phyloP scores from a whole-genome alignment of 2,329 filamentous ascomycete genomes.

The Alternaria alternata region DNA sequence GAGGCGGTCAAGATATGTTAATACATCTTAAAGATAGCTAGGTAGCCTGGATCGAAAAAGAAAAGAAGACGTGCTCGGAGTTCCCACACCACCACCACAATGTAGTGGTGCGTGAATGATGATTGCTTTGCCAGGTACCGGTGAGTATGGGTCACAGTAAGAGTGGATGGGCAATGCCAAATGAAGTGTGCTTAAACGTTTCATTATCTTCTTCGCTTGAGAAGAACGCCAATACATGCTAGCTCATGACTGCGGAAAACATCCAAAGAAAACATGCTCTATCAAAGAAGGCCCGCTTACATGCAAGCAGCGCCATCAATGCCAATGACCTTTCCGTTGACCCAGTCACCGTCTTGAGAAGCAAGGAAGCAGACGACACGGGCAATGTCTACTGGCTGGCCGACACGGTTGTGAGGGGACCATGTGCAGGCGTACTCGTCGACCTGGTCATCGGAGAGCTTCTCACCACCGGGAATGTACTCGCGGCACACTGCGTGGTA shows the following conservation, averaged over 20 bases:
- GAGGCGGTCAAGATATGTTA: conserved; percentile 4
- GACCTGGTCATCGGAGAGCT: conserved; percentile 64
- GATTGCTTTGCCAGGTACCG: background rate
- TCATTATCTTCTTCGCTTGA: conserved; percentile 11
- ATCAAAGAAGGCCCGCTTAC: conserved; percentile 34
- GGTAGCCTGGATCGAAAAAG: background rate
- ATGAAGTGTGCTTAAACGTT: background rate
- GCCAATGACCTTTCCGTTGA: conserved; percentile 64
- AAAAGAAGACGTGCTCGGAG: background rate
- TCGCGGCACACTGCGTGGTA: conserved; percentile 70
- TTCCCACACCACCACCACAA: conserved; percentile 1
- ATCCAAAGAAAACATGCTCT: conserved; percentile 7
- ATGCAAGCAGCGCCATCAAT: conserved; percentile 56
- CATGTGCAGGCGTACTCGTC: conserved; percentile 70
- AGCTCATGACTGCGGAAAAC: conserved; percentile 10
- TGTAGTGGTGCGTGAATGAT: background rate
- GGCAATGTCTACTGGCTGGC: conserved; percentile 73
- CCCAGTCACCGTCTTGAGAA: conserved; percentile 65
- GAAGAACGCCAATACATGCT: conserved; percentile 18
- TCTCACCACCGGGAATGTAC: conserved; percentile 67
- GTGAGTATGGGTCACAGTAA: background rate
- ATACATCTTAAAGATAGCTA: background rate
- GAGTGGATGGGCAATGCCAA: background rate
- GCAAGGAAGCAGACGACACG: conserved; percentile 69
- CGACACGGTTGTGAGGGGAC: conserved; percentile 71